Conservation (phyloP, 306 rosid genomes). For the Castanea sativa region DNA sequence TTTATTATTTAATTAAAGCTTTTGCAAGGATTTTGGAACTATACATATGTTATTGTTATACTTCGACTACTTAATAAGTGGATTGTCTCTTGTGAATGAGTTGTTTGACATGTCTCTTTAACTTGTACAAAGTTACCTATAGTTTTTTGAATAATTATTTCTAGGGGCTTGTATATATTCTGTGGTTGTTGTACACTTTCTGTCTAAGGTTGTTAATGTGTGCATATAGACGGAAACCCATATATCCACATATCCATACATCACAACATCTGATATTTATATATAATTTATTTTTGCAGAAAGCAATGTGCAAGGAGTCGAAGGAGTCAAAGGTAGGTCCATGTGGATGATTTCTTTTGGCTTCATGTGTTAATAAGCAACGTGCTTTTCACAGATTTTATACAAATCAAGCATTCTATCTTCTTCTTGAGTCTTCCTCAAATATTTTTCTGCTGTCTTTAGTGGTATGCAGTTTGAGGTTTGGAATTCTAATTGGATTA, state of each 20-base stretch:
- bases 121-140: background rate
- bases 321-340: constrained; percentile 74
- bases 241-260: background rate
- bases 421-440: background rate
- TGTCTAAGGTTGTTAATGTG: background rate
- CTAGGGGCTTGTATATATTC: background rate
- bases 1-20: background rate
- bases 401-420: background rate
- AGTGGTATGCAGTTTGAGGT: background rate
- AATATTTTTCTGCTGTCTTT: background rate
- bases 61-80: background rate
- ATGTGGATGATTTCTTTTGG: constrained; percentile 14
- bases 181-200: background rate
- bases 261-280: constrained; percentile 14
- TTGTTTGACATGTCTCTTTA: background rate
- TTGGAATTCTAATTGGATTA: background rate
- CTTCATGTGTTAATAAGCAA: constrained; percentile 1
- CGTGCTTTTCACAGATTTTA: background rate
- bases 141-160: background rate
- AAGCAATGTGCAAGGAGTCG: constrained; percentile 72
- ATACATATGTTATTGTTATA: background rate
- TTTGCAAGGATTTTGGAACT: background rate
- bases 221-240: background rate
- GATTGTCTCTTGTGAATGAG: background rate
- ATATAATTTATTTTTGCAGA: constrained; percentile 53